Evolutionary conservation across 1,139 yeast species (phyloP), one percentile per base, ranked within the genome.

Genomic region (Nakaseomyces bracarensis): DNA sequence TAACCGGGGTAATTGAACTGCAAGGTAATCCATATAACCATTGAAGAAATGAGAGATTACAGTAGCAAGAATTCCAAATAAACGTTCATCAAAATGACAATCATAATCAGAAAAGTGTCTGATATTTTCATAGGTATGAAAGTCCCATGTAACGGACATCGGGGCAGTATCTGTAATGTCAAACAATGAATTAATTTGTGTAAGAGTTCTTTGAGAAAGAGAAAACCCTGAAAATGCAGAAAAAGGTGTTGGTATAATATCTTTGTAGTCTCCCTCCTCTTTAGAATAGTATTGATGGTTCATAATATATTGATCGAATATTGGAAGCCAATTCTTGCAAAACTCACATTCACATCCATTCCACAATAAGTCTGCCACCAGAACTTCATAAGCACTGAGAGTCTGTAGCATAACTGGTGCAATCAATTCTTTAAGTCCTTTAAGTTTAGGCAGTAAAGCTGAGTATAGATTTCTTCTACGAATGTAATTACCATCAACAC

Each of bases 331-430:
- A 28, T 62, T 58, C 3, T 54, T 53, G 53, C 93, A 82, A 48
- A 70, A 74, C 0, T 50, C 47, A 55, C 93, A 82, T 42, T 70
- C 71, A 58, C 91, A 82, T 0, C 89, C 89, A 56, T 80, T 82
- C 87, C 89, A 82, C 33, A 82, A 58, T 42, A 82, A 49, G 47
- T 79, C 81, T 43, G 83, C 79, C 61, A 79, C 76, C 7, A 80
- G 61, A 44, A 78, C 79, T 49, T 82, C 91, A 57, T 81, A 82
- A 46, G 84, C 74, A 0, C 85, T 68, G 25, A 80, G 63, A 0
- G 78, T 64, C 44, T 76, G 75, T 44, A 82, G 57, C 39, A 79
- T 66, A 7, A 77, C 74, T 1, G 87, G 86, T 1, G 78, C 67
- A 2, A 71, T 61, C 7, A 82, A 54, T 1, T 65, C 65, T 39